Evolutionary conservation across 73 alveolate species (phyloP).

Genomic region (Paramecium primaurelia): DNA sequence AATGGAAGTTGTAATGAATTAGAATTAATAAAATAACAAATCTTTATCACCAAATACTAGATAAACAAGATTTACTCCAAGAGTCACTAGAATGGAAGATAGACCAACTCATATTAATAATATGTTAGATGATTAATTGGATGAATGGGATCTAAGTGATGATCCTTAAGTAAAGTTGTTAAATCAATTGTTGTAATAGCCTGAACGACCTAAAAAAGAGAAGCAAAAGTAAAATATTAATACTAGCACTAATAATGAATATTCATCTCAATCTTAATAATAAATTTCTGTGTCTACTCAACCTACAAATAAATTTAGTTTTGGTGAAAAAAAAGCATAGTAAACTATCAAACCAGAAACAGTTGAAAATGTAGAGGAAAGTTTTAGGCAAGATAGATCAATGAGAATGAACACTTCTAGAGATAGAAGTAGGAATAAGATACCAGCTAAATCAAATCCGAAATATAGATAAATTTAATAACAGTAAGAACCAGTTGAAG

Average conservation of each 20-base stretch:
- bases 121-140: constrained; percentile 24
- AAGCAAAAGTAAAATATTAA: neutral
- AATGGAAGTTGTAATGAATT: neutral
- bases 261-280: neutral
- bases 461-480: neutral
- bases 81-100: constrained; percentile 25
- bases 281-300: neutral
- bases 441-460: neutral
- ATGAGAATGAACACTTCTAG: neutral
- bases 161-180: constrained; percentile 16
- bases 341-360: neutral
- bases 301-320: constrained; percentile 31
- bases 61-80: constrained; percentile 38
- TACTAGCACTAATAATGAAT: neutral
- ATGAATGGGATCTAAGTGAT: constrained; percentile 25
- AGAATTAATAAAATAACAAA: neutral
- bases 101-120: neutral
- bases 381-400: neutral
- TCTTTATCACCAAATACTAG: constrained; percentile 13
- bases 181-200: neutral
- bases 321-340: constrained; percentile 1
- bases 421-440: neutral
- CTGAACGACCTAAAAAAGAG: neutral
- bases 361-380: neutral
- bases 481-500: constrained; percentile 7